Percentiles rank a stretch among this genome's conserved stretches.
Conservation (phyloP, 345 rosid species). For the Eucalyptus paniculata region DNA sequence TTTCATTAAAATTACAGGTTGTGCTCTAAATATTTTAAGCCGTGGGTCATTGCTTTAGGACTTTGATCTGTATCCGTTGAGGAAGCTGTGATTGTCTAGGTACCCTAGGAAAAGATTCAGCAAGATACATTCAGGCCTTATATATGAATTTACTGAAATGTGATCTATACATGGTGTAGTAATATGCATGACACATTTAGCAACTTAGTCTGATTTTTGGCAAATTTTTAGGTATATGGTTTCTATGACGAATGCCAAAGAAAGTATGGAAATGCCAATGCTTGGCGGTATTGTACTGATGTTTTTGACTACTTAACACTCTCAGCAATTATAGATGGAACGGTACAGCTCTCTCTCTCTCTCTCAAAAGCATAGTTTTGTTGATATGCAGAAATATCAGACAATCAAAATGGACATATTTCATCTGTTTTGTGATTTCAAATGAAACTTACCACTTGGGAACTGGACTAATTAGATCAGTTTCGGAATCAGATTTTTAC, state of each 20-base stretch:
- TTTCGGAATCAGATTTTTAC: no score
- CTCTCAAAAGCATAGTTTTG: background rate
- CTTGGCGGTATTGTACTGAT: constrained; percentile 99
- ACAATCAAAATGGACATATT: background rate
- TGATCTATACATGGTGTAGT: background rate
- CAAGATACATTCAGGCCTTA: background rate
- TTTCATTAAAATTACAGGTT: background rate
- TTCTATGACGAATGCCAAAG: constrained; percentile 99
- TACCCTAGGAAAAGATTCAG: background rate
- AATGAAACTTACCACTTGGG: rapidly evolving
- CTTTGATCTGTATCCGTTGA: background rate
- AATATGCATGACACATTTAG: background rate
- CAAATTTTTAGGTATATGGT: constrained; percentile 70
- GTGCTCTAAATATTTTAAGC: background rate
- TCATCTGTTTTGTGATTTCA: background rate
- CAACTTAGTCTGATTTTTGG: background rate
- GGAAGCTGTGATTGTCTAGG: background rate
- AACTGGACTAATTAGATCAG: no score
- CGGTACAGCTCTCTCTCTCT: constrained; percentile 33
- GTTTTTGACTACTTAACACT: constrained; percentile 97
- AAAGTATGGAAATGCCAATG: constrained; percentile 99
- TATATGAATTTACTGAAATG: background rate
- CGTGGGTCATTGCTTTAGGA: background rate
- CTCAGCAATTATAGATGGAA: constrained; percentile 99
- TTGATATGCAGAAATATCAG: background rate